phyloP scores from a whole-genome alignment of 768 basidiomycete species.

The Exidia glandulosa region DNA sequence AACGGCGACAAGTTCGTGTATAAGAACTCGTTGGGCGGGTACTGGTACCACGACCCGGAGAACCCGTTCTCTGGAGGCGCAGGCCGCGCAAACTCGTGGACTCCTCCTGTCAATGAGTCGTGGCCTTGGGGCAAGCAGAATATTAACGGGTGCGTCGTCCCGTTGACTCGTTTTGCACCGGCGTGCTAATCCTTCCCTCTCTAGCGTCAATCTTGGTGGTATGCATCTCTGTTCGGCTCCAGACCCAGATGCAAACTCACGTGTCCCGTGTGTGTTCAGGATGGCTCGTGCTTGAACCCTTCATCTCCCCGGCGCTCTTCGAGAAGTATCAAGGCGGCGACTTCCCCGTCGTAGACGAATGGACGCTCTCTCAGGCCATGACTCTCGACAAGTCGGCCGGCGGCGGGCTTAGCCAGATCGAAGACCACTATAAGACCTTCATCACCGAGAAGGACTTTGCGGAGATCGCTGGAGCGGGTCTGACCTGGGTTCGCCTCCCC shows the following conservation, averaged over 20 bases:
- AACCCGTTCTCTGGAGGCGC: constrained; percentile 70
- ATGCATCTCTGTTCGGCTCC: background rate
- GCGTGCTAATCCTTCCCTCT: background rate
- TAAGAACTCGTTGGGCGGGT: constrained; percentile 64
- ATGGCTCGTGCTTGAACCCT: constrained; percentile 68
- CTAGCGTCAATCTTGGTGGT: constrained; percentile 6
- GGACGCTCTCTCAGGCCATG: constrained; percentile 56
- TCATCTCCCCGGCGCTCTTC: constrained; percentile 55
- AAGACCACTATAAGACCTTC: constrained; percentile 73
- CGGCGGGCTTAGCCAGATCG: constrained; percentile 49
- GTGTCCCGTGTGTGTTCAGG: constrained; percentile 48
- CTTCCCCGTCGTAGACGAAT: constrained; percentile 44
- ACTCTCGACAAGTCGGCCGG: constrained; percentile 48
- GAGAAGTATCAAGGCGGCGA: constrained; percentile 39
- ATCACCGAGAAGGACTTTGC: constrained; percentile 69
- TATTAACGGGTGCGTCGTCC: constrained; percentile 40
- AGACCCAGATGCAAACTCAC: background rate
- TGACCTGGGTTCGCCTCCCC: constrained; percentile 76
- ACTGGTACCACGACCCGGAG: constrained; percentile 57
- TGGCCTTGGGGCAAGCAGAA: constrained; percentile 62
- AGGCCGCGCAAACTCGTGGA: constrained; percentile 58
- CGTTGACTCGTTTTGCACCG: background rate
- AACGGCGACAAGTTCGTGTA: constrained; percentile 71
- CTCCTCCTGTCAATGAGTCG: constrained; percentile 61
- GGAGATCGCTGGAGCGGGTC: constrained; percentile 74